These are phyloP conservation scores for Naganishia friedmannii DNA, from an alignment of 768 basidiomycete species.

Conservation along the genomic window DNA sequence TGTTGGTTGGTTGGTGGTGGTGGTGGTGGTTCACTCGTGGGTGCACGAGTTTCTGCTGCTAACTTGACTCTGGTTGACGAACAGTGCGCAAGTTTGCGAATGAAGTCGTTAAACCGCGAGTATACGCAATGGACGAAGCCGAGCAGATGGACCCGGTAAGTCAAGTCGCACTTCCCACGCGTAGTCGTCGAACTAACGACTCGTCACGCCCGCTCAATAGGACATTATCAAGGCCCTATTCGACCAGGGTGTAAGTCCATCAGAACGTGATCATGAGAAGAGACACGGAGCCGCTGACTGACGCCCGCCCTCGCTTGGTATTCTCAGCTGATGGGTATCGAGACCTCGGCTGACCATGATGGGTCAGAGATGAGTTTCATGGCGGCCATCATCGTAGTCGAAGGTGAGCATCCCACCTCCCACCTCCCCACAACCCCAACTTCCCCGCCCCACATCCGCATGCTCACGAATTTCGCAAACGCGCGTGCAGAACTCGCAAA, in stretches of 20 bases:
- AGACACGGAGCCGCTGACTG: too few relatives aligned
- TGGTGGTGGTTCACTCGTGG: too few relatives aligned
- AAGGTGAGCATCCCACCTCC: too few relatives aligned
- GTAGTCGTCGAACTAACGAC: not conserved
- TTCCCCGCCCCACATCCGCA: too few relatives aligned
- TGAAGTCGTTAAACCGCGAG: slow-evolving; percentile 85
- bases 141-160: slow-evolving; percentile 81
- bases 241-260: slow-evolving; percentile 66
- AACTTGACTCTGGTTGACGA: not conserved
- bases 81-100: slow-evolving; percentile 81
- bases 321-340: slow-evolving; percentile 85
- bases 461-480: too few relatives aligned
- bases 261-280: slow-evolving; percentile 52
- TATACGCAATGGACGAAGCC: slow-evolving; percentile 96
- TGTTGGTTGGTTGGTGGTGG: too few relatives aligned
- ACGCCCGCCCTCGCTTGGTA: not conserved
- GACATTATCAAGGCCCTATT: slow-evolving; percentile 78
- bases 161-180: not conserved
- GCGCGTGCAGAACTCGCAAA: slow-evolving; percentile 84
- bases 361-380: slow-evolving; percentile 91
- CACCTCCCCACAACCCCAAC: too few relatives aligned
- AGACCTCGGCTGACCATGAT: slow-evolving; percentile 75
- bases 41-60: not conserved
- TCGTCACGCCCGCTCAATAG: slow-evolving; percentile 5
- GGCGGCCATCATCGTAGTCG: slow-evolving; percentile 90